Conservation (phyloP, 2,329 filamentous ascomycete genomes). For the Aspergillus sp. region DNA sequence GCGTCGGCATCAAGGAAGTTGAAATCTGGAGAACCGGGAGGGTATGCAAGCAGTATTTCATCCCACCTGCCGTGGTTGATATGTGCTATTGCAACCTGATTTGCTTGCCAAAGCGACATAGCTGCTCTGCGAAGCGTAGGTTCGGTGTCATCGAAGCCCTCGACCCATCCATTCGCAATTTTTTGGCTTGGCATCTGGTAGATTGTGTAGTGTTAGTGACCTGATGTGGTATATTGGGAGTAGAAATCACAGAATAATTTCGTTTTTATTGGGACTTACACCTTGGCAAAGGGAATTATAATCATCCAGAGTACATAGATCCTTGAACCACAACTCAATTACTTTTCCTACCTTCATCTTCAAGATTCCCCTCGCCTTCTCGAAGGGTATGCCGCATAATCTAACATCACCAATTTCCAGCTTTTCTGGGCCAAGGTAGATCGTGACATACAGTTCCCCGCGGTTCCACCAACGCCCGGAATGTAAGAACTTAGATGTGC, state of each 20-base stretch:
- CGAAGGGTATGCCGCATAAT: constrained; percentile 27
- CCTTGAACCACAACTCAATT: constrained; percentile 34
- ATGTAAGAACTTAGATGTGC: background rate
- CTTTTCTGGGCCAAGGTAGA: constrained; percentile 33
- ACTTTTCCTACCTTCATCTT: constrained; percentile 12
- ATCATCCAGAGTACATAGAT: constrained; percentile 30
- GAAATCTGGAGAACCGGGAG: constrained; percentile 26
- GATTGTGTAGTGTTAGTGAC: background rate
- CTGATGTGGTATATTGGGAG: background rate
- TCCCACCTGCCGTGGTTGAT: constrained; percentile 6
- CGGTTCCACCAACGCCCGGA: constrained; percentile 21
- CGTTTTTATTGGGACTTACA: constrained; percentile 22
- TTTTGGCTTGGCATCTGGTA: constrained; percentile 13
- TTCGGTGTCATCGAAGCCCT: constrained; percentile 35
- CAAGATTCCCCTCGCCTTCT: constrained; percentile 15
- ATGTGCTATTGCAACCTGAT: constrained; percentile 32
- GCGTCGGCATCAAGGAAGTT: constrained; percentile 21
- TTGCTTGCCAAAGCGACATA: constrained; percentile 24
- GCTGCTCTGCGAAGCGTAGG: constrained; percentile 26
- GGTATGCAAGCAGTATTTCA: constrained; percentile 31
- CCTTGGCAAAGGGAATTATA: constrained; percentile 27
- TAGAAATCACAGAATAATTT: background rate
- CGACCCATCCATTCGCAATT: constrained; percentile 33
- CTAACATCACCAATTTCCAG: constrained; percentile 30
- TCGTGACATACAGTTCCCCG: constrained; percentile 27